Conservation (phyloP, 2,329 filamentous ascomycete species). For the Thermoascus crustaceus region DNA sequence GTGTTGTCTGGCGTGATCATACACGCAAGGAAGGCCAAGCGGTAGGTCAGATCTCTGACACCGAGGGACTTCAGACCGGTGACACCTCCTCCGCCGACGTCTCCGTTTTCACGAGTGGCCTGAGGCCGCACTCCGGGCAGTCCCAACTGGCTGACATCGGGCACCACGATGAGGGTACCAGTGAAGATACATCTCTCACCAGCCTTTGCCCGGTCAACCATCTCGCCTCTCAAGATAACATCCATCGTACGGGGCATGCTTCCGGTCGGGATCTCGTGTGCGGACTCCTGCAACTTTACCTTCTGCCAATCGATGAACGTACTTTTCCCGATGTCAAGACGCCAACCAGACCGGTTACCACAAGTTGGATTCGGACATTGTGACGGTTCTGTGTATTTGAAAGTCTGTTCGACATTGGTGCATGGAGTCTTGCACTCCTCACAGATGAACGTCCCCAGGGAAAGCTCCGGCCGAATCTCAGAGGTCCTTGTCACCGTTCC, state of each 20-base stretch:
- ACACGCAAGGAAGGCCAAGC: conserved; percentile 90
- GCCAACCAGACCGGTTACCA: conserved; percentile 86
- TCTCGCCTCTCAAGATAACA: conserved; percentile 89
- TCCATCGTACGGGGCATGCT: conserved; percentile 99
- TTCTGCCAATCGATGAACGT: conserved; percentile 99
- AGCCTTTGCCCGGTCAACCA: conserved; percentile 93
- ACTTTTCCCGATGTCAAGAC: conserved; percentile 91
- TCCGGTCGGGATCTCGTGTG: conserved; percentile 92
- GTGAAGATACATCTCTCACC: conserved; percentile 99
- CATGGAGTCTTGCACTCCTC: conserved; percentile 78
- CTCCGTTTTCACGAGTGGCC: conserved; percentile 74
- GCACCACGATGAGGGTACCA: conserved; percentile 89
- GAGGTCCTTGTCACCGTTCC: conserved; percentile 95
- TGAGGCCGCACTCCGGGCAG: conserved; percentile 78
- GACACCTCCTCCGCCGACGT: conserved; percentile 76
- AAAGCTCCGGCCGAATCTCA: conserved; percentile 89
- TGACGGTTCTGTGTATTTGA: conserved; percentile 92
- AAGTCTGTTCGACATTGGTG: conserved; percentile 91
- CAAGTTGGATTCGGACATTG: conserved; percentile 87
- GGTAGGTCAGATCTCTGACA: conserved; percentile 90
- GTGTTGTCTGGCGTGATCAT: conserved; percentile 90
- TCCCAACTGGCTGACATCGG: conserved; percentile 89
- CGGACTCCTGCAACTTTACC: conserved; percentile 96
- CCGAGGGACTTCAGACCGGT: conserved; percentile 84
- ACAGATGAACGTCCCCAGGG: conserved; percentile 84